Evolutionary conservation across 352 stramenopile genomes (phyloP).

Genomic region (Phytopythium mirpurense): DNA sequence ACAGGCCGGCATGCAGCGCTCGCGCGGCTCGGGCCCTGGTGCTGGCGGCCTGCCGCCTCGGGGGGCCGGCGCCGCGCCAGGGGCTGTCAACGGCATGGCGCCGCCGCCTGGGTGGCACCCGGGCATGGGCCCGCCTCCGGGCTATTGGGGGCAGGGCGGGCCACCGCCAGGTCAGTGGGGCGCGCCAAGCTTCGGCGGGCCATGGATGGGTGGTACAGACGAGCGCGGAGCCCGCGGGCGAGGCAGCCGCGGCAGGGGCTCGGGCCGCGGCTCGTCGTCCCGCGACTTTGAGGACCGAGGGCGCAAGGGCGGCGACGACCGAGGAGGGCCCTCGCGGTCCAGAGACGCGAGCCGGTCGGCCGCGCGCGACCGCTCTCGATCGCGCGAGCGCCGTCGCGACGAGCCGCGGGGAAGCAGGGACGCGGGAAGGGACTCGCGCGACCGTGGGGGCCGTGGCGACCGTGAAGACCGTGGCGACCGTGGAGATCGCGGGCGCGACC

Average conservation of each 20-base stretch:
- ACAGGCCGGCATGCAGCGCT: constrained; percentile 28
- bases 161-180: constrained; percentile 36
- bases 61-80: neutral
- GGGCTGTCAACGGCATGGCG: constrained; percentile 15
- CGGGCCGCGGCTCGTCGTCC: constrained; percentile 10
- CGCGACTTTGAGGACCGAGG: constrained; percentile 43
- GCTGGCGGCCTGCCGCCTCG: constrained; percentile 7
- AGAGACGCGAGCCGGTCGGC: constrained; percentile 26
- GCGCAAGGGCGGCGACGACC: constrained; percentile 28
- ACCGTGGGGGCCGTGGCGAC: constrained; percentile 4
- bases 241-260: constrained; percentile 22
- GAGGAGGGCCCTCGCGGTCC: constrained; percentile 18
- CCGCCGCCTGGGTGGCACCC: constrained; percentile 59
- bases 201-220: constrained; percentile 47
- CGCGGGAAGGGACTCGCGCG: constrained; percentile 10
- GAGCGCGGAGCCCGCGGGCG: constrained; percentile 24
- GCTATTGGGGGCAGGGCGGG: constrained; percentile 36
- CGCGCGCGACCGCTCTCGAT: constrained; percentile 50
- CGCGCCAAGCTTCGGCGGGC: constrained; percentile 30
- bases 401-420: constrained; percentile 12
- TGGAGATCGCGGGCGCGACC: constrained; percentile 11
- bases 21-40: constrained; percentile 12
- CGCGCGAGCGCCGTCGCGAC: constrained; percentile 32
- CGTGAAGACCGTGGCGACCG: constrained; percentile 13
- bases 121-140: constrained; percentile 56